Evolutionary conservation across 1,284 basidiomycete species (phyloP), one percentile per base, ranked within the genome.

Genomic region (Malassezia cuniculi): DNA sequence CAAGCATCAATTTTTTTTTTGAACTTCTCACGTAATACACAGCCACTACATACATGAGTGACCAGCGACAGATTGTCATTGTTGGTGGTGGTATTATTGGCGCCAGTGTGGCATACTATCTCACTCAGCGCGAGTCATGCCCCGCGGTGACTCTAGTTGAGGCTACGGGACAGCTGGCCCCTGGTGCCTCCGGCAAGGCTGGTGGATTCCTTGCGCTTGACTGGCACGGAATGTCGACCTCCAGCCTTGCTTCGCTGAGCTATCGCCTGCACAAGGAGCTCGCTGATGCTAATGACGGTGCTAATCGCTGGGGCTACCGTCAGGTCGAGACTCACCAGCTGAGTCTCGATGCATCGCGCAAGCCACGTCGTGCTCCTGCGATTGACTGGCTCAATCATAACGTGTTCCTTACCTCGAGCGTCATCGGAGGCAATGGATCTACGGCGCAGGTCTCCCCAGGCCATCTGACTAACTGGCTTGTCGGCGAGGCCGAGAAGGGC

Each of bases 201-300:
- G 87, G 85, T 2, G 87, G 87, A 0, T 78, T 94, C n/a, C 74
- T 94, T 16, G 85, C 87, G 0, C 74, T 77, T 39, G 80, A 85
- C 59, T 80, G 78, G 79, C 77, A 78, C 27, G 66, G 52, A 31
- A 41, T 57, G 9, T 41, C 52, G 2, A 70, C 68, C 2, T 39
- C 66, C 27, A 71, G 72, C 26, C 71, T 90, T 14, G 80, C 81
- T 5, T 70, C 75, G 28, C 72, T 89, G 31, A 85, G 83, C 5
- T 93, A 81, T 63, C 60, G 71, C 6, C 78, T 93, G 52, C 86
- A 93, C 64, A 74, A 78, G 48, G 74, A 76, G 30, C 75, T 94
- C 7, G 82, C 86, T 1, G 69, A 78, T 36, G 73, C 80, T 54
- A 78, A 82, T 63, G 47, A 47, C 16, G 86, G 87, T 0, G 69